Conservation (phyloP, 805 yeast species). For the Candida ovalis region DNA sequence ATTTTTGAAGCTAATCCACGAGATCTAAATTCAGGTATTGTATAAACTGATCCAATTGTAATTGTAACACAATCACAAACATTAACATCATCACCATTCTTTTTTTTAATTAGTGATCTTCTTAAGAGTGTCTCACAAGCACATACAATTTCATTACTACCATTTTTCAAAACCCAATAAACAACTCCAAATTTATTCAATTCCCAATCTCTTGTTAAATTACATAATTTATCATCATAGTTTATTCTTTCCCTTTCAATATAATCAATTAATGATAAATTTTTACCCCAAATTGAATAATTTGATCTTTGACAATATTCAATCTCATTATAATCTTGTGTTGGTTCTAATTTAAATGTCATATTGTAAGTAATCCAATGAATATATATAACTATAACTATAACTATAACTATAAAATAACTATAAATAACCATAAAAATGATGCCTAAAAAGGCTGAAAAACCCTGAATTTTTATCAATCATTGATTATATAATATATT, state of each 20-base stretch:
- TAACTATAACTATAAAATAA: too few relatives aligned
- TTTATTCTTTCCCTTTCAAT: constrained; percentile 20
- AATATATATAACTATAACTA: too few relatives aligned
- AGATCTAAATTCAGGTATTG: constrained; percentile 43
- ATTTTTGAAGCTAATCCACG: constrained; percentile 52
- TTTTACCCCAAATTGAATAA: constrained; percentile 25
- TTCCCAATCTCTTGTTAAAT: constrained; percentile 15
- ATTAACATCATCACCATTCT: constrained; percentile 1
- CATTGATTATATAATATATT: not conserved
- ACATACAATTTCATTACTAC: constrained; percentile 20
- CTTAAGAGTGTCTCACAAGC: constrained; percentile 30
- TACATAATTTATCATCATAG: constrained; percentile 17
- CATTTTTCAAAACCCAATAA: constrained; percentile 27
- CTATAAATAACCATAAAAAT: too few relatives aligned
- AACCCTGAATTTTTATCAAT: too few relatives aligned
- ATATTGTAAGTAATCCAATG: not conserved
- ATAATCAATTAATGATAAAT: constrained; percentile 21
- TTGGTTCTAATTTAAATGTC: not conserved
- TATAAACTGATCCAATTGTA: constrained; percentile 59
- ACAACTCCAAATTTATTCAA: constrained; percentile 17
- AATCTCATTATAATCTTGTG: not conserved
- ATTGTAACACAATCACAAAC: constrained; percentile 13
- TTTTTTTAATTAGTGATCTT: constrained; percentile 17
- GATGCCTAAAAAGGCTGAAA: too few relatives aligned
- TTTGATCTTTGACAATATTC: constrained; percentile 21